Evolutionary conservation across 2,329 filamentous ascomycete species (phyloP).

Genomic region (Verticillium longisporum): DNA sequence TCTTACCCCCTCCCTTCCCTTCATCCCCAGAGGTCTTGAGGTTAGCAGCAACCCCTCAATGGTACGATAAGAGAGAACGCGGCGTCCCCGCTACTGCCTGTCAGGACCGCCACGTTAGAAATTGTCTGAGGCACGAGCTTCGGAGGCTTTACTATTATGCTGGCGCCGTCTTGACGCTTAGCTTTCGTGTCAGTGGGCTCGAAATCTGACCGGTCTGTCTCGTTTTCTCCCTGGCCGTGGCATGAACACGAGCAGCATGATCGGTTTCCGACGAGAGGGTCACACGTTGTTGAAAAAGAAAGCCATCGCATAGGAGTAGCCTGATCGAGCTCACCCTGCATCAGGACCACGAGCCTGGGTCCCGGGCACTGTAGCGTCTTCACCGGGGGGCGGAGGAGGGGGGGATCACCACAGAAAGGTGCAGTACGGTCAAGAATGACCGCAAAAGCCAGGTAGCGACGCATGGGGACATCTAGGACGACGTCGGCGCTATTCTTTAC

Average conservation of each 20-base stretch:
- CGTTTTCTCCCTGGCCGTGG: not conserved
- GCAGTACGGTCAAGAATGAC: no score
- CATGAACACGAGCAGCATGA: not conserved
- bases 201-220: not conserved
- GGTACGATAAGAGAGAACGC: not conserved
- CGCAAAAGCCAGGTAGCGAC: no score
- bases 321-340: not conserved
- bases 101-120: not conserved
- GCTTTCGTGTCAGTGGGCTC: not conserved
- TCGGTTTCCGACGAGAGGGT: not conserved
- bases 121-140: not conserved
- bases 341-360: not conserved
- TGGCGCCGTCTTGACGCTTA: not conserved
- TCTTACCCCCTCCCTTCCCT: conserved; percentile 4
- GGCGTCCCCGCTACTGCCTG: not conserved
- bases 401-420: no score
- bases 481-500: no score
- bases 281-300: not conserved
- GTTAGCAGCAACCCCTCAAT: not conserved
- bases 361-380: not conserved
- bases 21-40: not conserved
- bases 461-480: no score
- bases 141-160: not conserved
- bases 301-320: not conserved
- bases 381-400: no score